A percentile compares a stretch with the other conserved stretches of the same genome.
phyloP scores from a whole-genome alignment of 305 asterid species.

The Fraxinus sp. region DNA sequence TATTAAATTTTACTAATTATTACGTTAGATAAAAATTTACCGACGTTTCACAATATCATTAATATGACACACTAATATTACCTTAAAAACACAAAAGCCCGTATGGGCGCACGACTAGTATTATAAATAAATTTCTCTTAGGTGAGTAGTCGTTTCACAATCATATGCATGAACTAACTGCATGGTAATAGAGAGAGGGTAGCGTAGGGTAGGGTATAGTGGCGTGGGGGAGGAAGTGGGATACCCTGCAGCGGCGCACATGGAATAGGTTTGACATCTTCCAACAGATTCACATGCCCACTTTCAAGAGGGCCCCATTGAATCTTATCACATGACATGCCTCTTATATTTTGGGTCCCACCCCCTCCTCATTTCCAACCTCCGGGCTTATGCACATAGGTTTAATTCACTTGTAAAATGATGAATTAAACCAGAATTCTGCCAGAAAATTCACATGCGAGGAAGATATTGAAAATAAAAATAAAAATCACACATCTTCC shows the following conservation, averaged over 20 bases:
- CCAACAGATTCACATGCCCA: constrained; percentile 57
- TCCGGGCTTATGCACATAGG: not conserved
- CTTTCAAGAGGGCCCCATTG: constrained; percentile 32
- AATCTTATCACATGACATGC: constrained; percentile 48
- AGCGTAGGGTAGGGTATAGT: not conserved
- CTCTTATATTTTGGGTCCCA: constrained; percentile 31
- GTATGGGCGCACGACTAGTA: too few relatives aligned
- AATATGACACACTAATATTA: too few relatives aligned
- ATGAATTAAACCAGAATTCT: too few relatives aligned
- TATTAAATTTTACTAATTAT: too few relatives aligned
- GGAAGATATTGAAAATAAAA: too few relatives aligned
- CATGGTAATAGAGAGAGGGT: constrained; percentile 1
- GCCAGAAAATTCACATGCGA: too few relatives aligned
- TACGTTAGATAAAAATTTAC: too few relatives aligned
- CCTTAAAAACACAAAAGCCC: too few relatives aligned
- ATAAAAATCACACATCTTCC: too few relatives aligned
- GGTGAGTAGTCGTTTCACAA: not conserved
- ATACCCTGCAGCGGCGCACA: constrained; percentile 42
- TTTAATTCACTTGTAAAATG: too few relatives aligned
- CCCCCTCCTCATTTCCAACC: not conserved
- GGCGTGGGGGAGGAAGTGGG: constrained; percentile 4
- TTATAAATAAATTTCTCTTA: not conserved
- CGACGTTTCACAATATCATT: too few relatives aligned
- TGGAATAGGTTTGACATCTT: constrained; percentile 53
- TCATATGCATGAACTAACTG: constrained; percentile 12